These are phyloP conservation scores for Leccinum broughii DNA, from an alignment of 768 basidiomycete genomes.

Conservation along the genomic window DNA sequence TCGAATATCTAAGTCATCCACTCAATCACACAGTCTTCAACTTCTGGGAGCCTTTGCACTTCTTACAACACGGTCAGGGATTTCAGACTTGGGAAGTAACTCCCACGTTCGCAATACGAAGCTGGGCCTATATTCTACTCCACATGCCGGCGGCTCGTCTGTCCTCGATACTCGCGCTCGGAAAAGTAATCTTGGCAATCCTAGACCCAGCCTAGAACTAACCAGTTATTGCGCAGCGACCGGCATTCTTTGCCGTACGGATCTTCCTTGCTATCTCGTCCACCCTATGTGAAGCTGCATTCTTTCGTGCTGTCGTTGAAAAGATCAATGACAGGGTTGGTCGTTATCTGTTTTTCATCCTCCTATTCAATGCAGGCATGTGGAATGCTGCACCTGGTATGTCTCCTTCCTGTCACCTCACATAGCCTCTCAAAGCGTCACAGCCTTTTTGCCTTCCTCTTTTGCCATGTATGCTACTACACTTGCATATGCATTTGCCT, in stretches of 20 bases:
- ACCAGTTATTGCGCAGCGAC: conserved; percentile 53
- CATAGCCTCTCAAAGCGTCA: conserved; percentile 14
- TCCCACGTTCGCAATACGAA: conserved; percentile 86
- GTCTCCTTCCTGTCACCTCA: neutral
- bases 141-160: conserved; percentile 71
- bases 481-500: conserved; percentile 71
- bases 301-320: conserved; percentile 80
- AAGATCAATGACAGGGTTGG: conserved; percentile 87
- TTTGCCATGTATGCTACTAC: conserved; percentile 91
- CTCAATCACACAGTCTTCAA: conserved; percentile 75
- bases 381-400: conserved; percentile 87
- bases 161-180: conserved; percentile 55
- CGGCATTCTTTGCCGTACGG: conserved; percentile 86
- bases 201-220: conserved; percentile 6
- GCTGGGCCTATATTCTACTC: conserved; percentile 89
- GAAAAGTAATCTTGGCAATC: conserved; percentile 58
- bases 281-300: conserved; percentile 73
- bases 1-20: neutral
- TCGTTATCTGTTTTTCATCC: conserved; percentile 89
- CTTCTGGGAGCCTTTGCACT: conserved; percentile 98
- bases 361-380: conserved; percentile 88
- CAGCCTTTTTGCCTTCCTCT: conserved; percentile 93
- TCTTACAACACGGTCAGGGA: conserved; percentile 78
- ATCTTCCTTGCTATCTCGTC: conserved; percentile 74
- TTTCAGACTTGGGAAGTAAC: conserved; percentile 99